Conservation (phyloP, 2,329 filamentous ascomycete species). For the Nannizziopsis barbatae region DNA sequence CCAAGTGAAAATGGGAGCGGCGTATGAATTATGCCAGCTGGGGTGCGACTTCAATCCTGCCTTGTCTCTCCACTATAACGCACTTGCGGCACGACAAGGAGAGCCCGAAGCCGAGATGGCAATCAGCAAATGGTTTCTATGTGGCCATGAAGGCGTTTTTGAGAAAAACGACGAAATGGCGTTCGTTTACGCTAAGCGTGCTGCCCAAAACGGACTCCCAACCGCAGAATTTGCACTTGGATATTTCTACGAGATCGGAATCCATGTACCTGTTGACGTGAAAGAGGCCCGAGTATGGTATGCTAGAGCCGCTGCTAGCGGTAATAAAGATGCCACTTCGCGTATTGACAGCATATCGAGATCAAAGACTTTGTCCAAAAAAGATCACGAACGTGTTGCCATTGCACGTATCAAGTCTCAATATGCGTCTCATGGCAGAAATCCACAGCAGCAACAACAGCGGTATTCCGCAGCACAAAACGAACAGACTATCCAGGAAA, state of each 20-base stretch:
- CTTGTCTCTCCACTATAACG: constrained; percentile 89
- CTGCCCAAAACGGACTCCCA: constrained; percentile 66
- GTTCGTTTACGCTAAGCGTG: constrained; percentile 79
- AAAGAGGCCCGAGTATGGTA: constrained; percentile 83
- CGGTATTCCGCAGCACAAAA: constrained; percentile 20
- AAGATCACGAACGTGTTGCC: constrained; percentile 86
- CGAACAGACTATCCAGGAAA: constrained; percentile 34
- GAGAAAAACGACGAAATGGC: constrained; percentile 92
- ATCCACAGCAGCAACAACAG: constrained; percentile 17
- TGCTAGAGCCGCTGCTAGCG: constrained; percentile 72
- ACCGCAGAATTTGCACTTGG: constrained; percentile 95
- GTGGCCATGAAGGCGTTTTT: constrained; percentile 84
- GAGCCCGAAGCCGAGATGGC: constrained; percentile 90
- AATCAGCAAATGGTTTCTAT: constrained; percentile 97
- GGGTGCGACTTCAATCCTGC: constrained; percentile 92
- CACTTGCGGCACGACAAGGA: constrained; percentile 79
- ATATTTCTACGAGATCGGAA: constrained; percentile 95
- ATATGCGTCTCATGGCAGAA: constrained; percentile 51
- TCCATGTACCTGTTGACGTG: constrained; percentile 74
- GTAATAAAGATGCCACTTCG: constrained; percentile 75
- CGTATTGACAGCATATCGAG: constrained; percentile 75
- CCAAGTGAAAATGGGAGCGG: constrained; percentile 92
- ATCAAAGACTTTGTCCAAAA: constrained; percentile 72
- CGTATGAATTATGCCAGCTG: constrained; percentile 86
- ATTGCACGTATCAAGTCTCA: constrained; percentile 77